phyloP scores from a whole-genome alignment of 495 filamentous ascomycete genomes.

The Evansstolkia leycettana region DNA sequence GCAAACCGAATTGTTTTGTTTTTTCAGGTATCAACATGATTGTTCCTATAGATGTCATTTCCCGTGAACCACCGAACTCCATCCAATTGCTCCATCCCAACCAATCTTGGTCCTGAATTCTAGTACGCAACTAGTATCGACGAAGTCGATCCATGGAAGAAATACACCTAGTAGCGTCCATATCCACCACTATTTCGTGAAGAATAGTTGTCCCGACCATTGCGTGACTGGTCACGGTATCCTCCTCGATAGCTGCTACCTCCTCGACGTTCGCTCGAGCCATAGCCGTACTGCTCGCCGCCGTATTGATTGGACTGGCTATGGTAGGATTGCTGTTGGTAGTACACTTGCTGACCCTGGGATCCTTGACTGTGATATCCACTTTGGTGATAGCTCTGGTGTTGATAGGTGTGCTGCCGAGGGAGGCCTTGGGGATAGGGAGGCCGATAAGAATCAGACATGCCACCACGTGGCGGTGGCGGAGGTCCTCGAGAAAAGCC shows the following conservation, averaged over 20 bases:
- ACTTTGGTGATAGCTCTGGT: slow-evolving; percentile 9
- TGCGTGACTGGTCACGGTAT: slow-evolving; percentile 10
- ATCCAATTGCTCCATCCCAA: too few species aligned
- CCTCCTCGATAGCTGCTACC: slow-evolving; percentile 13
- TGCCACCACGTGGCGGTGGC: slow-evolving; percentile 27
- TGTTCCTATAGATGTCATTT: not conserved
- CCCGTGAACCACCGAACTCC: not conserved
- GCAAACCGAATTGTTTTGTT: too few species aligned
- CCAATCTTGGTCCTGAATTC: slow-evolving; percentile 1
- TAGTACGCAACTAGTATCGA: slow-evolving; percentile 6
- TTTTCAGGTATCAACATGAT: too few species aligned
- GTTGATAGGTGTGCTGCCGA: slow-evolving; percentile 16
- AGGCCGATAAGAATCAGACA: slow-evolving; percentile 12
- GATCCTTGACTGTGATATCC: slow-evolving; percentile 16
- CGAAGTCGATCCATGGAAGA: not conserved
- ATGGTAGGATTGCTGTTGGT: slow-evolving; percentile 7
- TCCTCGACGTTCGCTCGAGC: slow-evolving; percentile 14
- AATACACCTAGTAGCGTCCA: slow-evolving; percentile 21
- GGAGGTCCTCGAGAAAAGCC: slow-evolving; percentile 30
- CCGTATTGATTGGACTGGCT: slow-evolving; percentile 10
- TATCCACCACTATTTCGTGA: slow-evolving; percentile 23
- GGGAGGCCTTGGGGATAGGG: slow-evolving; percentile 1
- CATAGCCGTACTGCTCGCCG: slow-evolving; percentile 13
- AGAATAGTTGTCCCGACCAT: slow-evolving; percentile 18
- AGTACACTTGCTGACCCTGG: slow-evolving; percentile 19